Evolutionary conservation across 768 basidiomycete genomes (phyloP), one percentile per base, ranked within the genome.

Genomic region (Trametes cingulata): DNA sequence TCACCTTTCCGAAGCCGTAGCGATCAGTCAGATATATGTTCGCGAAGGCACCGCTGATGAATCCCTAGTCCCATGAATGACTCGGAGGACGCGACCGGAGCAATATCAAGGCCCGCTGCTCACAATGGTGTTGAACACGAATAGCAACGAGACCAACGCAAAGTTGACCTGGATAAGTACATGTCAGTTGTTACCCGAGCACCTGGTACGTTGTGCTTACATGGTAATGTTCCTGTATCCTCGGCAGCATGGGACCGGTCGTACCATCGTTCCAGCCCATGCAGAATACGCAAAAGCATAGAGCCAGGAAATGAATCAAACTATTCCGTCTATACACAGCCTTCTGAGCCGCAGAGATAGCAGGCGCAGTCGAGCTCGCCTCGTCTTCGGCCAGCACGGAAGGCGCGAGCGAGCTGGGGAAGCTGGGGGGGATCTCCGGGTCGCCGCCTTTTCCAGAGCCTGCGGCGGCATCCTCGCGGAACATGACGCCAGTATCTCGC

Each of bases 181-280:
- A 13, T 17, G 10, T 49, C 19, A 58, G 33, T 51, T 37, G 17
- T 17, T 5, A 9, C 25, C 3, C 33, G 33, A 13, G 36, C 5
- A 22, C 0, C 8, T 40, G 10, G 12, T 10, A 40, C 39, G 14
- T 40, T 37, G 13, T n/a, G 53, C 72, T 24, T 62, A 81, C 82
- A 64, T 75, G 73, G 68, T 81, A 82, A 68, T 81, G 78, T 5
- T 73, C 71, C 68, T 89, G 89, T 39, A 93, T 85, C 9, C 84
- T 78, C 2, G 89, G 91, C 3, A 93, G 73, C 25, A 94, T 73
- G 0, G 91, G 89, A 2, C 91, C 91, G 13, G 83, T 82, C 0
- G 85, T 80, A 13, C 85, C 86, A 69, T 91, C 91, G 65, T 87
- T 90, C 89, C 90, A 93, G 20, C 91, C 91, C 22, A 78, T 79